These are phyloP conservation scores for Ceratocystis ficicola DNA, from an alignment of 2,329 filamentous ascomycete genomes.

Conservation along the genomic window DNA sequence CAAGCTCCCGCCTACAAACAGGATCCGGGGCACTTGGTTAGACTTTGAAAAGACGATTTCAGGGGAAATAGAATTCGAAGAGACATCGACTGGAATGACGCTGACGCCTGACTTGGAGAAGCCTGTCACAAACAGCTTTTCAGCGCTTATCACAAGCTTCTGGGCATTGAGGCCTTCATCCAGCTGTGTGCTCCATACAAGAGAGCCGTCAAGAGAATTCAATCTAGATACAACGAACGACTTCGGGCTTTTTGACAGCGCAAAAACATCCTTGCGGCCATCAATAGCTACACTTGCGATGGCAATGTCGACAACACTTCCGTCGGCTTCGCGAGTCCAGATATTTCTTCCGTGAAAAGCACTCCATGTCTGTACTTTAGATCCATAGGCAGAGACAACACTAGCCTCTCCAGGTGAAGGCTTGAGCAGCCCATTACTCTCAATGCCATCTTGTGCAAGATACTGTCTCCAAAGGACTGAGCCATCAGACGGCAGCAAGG, in stretches of 20 bases:
- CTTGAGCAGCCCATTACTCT: slow-evolving; percentile 45
- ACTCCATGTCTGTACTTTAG: slow-evolving; percentile 67
- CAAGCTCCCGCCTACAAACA: slow-evolving; percentile 65
- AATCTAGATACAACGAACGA: slow-evolving; percentile 55
- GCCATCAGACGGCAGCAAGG: slow-evolving; percentile 79
- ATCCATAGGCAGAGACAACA: slow-evolving; percentile 60
- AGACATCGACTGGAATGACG: slow-evolving; percentile 58
- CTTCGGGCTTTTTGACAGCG: slow-evolving; percentile 49
- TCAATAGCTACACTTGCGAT: slow-evolving; percentile 58
- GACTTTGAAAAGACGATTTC: slow-evolving; percentile 63
- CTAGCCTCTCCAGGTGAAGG: slow-evolving; percentile 69
- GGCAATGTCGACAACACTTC: slow-evolving; percentile 56
- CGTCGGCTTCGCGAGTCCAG: slow-evolving; percentile 57
- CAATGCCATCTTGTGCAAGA: slow-evolving; percentile 42
- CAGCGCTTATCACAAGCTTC: neutral
- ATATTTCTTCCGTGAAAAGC: slow-evolving; percentile 65
- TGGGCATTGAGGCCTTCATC: slow-evolving; percentile 35
- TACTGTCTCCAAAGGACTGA: slow-evolving; percentile 76
- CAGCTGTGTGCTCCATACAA: slow-evolving; percentile 50
- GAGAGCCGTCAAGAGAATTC: slow-evolving; percentile 56
- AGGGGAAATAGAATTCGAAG: slow-evolving; percentile 58
- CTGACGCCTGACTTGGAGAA: slow-evolving; percentile 31
- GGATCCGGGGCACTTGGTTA: slow-evolving; percentile 50
- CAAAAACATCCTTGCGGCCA: slow-evolving; percentile 57
- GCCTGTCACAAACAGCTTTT: slow-evolving; percentile 13